Evolutionary conservation across 2,329 filamentous ascomycete species (phyloP).

Genomic region (Apiospora marii): DNA sequence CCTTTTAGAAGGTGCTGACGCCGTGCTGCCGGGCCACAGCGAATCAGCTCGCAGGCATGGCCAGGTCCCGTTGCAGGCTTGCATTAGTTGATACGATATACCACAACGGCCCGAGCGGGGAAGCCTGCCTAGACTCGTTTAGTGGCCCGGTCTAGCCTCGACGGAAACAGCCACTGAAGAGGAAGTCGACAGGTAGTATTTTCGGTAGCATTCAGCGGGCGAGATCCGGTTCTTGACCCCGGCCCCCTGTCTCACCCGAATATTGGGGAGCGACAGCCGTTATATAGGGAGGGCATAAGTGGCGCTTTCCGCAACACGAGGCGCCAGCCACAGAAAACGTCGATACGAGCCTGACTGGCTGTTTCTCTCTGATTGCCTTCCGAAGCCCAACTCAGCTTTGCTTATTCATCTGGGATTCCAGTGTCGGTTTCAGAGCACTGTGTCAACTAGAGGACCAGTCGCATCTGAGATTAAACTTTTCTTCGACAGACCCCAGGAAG

Average conservation of each 20-base stretch:
- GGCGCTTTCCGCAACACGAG: background rate
- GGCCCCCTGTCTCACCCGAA: background rate
- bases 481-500: background rate
- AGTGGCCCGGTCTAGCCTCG: background rate
- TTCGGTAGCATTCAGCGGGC: background rate
- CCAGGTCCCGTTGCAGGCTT: background rate
- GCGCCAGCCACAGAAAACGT: background rate
- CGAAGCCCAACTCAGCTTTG: background rate
- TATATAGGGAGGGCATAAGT: background rate
- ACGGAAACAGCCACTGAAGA: slow-evolving; percentile 6
- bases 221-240: background rate
- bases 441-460: background rate
- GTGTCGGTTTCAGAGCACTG: background rate
- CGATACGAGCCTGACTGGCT: background rate
- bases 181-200: background rate
- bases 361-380: background rate
- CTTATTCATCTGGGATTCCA: background rate
- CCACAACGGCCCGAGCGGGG: background rate
- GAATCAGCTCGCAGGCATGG: background rate
- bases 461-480: background rate
- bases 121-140: background rate
- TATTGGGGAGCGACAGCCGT: background rate
- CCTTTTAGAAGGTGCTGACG: background rate
- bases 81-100: slow-evolving; percentile 6
- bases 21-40: background rate